A percentile compares a stretch with the other conserved stretches of the same genome.
Evolutionary conservation across 2,329 filamentous ascomycete genomes (phyloP).

Genomic region (Microascus cirrosus): DNA sequence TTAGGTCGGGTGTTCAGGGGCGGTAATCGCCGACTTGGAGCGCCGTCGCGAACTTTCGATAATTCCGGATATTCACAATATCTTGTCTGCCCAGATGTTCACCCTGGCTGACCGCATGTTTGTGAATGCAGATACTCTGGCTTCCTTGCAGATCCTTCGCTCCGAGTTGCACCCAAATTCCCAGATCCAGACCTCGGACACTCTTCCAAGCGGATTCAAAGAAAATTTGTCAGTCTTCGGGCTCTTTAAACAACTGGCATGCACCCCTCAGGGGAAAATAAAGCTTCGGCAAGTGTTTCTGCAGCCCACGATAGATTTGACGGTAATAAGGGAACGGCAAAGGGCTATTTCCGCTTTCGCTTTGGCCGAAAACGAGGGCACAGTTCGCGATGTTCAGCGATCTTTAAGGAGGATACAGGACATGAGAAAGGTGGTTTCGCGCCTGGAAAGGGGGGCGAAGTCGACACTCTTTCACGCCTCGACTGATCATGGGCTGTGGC

Average conservation of each 20-base stretch:
- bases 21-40: slow-evolving; percentile 68
- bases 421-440: slow-evolving; percentile 55
- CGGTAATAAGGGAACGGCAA: slow-evolving; percentile 61
- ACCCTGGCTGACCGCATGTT: slow-evolving; percentile 58
- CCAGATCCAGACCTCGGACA: slow-evolving; percentile 31
- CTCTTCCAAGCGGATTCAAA: slow-evolving; percentile 43
- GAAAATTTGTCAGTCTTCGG: slow-evolving; percentile 79
- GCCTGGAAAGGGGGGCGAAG: slow-evolving; percentile 69
- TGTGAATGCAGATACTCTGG: slow-evolving; percentile 67
- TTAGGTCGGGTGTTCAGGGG: slow-evolving; percentile 74
- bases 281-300: slow-evolving; percentile 72
- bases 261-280: slow-evolving; percentile 67
- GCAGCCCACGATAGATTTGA: slow-evolving; percentile 59
- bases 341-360: slow-evolving; percentile 56
- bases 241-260: slow-evolving; percentile 63
- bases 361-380: slow-evolving; percentile 52
- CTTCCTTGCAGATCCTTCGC: slow-evolving; percentile 75
- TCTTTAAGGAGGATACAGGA: slow-evolving; percentile 65
- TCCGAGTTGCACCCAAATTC: slow-evolving; percentile 74
- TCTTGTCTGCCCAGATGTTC: slow-evolving; percentile 64
- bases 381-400: slow-evolving; percentile 43
- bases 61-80: slow-evolving; percentile 29
- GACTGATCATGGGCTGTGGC: slow-evolving; percentile 39
- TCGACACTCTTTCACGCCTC: slow-evolving; percentile 32
- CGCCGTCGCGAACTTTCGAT: slow-evolving; percentile 34